These are phyloP conservation scores for Exophiala lecanii-corni DNA, from an alignment of 2,329 filamentous ascomycete species.

Conservation along the genomic window DNA sequence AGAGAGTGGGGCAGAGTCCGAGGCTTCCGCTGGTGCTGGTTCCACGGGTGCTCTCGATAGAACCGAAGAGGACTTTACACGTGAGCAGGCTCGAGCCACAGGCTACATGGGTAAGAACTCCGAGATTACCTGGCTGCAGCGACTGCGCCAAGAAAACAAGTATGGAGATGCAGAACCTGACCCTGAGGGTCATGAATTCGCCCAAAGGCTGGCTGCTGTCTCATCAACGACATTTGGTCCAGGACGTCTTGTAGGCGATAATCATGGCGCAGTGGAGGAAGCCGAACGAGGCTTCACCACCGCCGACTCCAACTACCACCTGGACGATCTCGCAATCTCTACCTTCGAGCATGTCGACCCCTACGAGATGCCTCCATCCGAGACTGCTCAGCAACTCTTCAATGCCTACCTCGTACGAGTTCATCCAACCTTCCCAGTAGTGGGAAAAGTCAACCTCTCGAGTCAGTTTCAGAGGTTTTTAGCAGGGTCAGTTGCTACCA, in stretches of 20 bases:
- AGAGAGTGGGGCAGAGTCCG: conserved; percentile 23
- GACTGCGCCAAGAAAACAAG: conserved; percentile 37
- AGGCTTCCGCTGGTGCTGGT: conserved; percentile 29
- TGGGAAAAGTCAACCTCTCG: conserved; percentile 38
- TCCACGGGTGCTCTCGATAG: conserved; percentile 43
- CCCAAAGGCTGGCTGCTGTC: conserved; percentile 6
- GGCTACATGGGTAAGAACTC: conserved; percentile 45
- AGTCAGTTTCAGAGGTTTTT: conserved; percentile 38
- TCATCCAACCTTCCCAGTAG: conserved; percentile 43
- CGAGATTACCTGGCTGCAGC: conserved; percentile 44
- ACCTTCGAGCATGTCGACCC: conserved; percentile 38
- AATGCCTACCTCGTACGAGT: conserved; percentile 40
- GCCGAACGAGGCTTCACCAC: conserved; percentile 27
- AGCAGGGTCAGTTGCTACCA: conserved; percentile 14
- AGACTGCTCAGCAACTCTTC: conserved; percentile 39
- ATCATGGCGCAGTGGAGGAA: conserved; percentile 29
- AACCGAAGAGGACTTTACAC: conserved; percentile 43
- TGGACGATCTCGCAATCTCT: conserved; percentile 42
- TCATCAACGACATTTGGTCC: conserved; percentile 21
- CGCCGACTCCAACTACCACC: conserved; percentile 34
- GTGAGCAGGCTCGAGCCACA: conserved; percentile 35
- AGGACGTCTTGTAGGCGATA: conserved; percentile 23
- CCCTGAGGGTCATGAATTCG: conserved; percentile 9
- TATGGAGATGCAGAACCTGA: conserved; percentile 25
- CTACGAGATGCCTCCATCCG: conserved; percentile 39